Conservation (phyloP, 2,329 filamentous ascomycete species). For the Talaromyces albobiverticillius region DNA sequence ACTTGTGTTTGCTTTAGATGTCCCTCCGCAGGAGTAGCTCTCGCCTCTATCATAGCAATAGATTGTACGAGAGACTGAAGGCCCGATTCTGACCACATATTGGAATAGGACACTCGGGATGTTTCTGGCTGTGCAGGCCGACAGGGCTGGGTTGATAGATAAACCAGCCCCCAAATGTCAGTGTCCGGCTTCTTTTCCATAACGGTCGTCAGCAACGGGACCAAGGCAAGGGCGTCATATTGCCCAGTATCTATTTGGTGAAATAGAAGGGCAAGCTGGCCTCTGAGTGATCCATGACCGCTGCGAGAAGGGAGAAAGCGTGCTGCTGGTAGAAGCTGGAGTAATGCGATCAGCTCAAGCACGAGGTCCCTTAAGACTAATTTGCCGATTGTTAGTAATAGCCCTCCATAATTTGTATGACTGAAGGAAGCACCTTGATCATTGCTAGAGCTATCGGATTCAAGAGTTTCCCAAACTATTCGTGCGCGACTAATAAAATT, state of each 20-base stretch:
- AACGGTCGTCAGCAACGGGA: neutral
- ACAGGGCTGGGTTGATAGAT: neutral
- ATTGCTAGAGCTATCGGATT: neutral
- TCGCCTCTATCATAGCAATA: neutral
- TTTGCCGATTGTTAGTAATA: neutral
- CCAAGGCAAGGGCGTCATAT: neutral
- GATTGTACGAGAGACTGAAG: neutral
- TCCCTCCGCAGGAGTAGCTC: neutral
- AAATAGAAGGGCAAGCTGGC: neutral
- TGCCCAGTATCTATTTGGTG: neutral
- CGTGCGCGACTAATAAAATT: neutral
- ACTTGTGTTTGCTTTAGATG: neutral
- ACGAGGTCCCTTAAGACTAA: neutral
- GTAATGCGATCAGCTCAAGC: slow-evolving; percentile 1
- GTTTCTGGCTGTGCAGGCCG: neutral
- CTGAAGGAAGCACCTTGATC: neutral
- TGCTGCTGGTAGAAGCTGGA: neutral
- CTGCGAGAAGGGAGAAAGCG: neutral
- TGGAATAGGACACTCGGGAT: neutral
- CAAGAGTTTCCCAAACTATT: neutral
- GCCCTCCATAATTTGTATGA: neutral
- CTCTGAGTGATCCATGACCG: neutral
- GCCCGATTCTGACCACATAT: neutral
- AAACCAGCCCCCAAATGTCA: neutral
- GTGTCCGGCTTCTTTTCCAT: neutral